phyloP scores from a whole-genome alignment of 768 basidiomycete species.

The Calocybe indica region DNA sequence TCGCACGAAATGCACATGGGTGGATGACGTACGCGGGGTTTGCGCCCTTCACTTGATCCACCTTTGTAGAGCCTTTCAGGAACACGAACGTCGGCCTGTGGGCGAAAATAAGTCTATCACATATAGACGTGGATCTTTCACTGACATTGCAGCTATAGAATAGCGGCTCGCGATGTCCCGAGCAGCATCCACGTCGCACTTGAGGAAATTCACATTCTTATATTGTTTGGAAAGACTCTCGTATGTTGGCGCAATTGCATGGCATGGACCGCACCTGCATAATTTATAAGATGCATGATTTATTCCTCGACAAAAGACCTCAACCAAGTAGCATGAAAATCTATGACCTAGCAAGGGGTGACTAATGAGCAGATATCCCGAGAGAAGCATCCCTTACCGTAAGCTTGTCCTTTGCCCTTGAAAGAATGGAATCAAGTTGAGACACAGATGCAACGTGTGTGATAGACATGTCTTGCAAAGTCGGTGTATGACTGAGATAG shows the following conservation, averaged over 20 bases:
- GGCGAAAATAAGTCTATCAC: not conserved
- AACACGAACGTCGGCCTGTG: slow-evolving; percentile 82
- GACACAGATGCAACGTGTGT: slow-evolving; percentile 58
- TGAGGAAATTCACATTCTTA: slow-evolving; percentile 71
- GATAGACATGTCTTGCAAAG: slow-evolving; percentile 39
- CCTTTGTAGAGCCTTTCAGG: slow-evolving; percentile 56
- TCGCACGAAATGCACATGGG: not conserved
- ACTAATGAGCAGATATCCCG: slow-evolving; percentile 1
- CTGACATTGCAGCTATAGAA: slow-evolving; percentile 68
- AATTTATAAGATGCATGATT: slow-evolving; percentile 5
- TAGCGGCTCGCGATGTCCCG: slow-evolving; percentile 62
- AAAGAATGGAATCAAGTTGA: slow-evolving; percentile 55
- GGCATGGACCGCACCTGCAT: slow-evolving; percentile 80
- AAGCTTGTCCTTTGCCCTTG: slow-evolving; percentile 55
- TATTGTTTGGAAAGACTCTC: slow-evolving; percentile 68
- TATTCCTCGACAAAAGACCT: slow-evolving; percentile 7
- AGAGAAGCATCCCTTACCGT: slow-evolving; percentile 35
- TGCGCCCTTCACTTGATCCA: slow-evolving; percentile 72
- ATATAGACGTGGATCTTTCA: not conserved
- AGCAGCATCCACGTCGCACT: slow-evolving; percentile 74
- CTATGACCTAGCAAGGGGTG: slow-evolving; percentile 54
- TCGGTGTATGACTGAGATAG: no score
- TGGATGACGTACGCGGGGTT: slow-evolving; percentile 46
- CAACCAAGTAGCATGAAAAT: slow-evolving; percentile 83
- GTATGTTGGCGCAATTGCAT: slow-evolving; percentile 72